Percentiles rank a stretch among this genome's conserved stretches.
Conservation (phyloP, 129 eudicot genomes). For the Flaveria trinervia region DNA sequence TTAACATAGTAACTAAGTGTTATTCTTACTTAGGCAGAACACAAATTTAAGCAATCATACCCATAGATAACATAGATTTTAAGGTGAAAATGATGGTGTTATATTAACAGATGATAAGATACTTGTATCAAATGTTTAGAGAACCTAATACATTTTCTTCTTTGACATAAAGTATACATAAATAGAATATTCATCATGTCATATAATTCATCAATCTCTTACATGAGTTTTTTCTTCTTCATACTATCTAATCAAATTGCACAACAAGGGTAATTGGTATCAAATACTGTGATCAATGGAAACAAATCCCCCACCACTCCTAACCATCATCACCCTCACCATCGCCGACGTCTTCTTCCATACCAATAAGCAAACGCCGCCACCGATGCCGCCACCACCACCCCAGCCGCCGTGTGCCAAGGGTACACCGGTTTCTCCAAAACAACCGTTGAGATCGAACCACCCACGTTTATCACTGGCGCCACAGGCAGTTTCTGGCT, state of each 20-base stretch:
- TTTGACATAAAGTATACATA: constrained; percentile 2
- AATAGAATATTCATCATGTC: constrained; percentile 6
- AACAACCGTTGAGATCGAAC: constrained; percentile 28
- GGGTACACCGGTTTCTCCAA: constrained; percentile 61
- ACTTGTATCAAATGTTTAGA: background rate
- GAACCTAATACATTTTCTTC: background rate
- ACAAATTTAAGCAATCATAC: no score
- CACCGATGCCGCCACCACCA: constrained; percentile 80
- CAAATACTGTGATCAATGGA: constrained; percentile 18
- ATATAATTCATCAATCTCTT: background rate
- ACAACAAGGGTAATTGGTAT: constrained; percentile 37
- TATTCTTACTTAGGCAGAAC: no score
- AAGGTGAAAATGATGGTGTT: background rate
- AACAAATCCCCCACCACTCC: constrained; percentile 12
- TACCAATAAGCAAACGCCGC: constrained; percentile 98
- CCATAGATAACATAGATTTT: background rate
- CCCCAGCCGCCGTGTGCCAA: constrained; percentile 92
- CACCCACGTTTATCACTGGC: constrained; percentile 21
- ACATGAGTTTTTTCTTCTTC: constrained; percentile 10
- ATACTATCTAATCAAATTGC: constrained; percentile 32
- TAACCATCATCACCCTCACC: constrained; percentile 26
- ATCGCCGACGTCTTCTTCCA: constrained; percentile 67
- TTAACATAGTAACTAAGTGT: no score
- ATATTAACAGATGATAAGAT: background rate
- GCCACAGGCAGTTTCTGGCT: constrained; percentile 36